Evolutionary conservation across 345 rosid species (phyloP), one percentile per base, ranked within the genome.

Genomic region (Salix viminalis): DNA sequence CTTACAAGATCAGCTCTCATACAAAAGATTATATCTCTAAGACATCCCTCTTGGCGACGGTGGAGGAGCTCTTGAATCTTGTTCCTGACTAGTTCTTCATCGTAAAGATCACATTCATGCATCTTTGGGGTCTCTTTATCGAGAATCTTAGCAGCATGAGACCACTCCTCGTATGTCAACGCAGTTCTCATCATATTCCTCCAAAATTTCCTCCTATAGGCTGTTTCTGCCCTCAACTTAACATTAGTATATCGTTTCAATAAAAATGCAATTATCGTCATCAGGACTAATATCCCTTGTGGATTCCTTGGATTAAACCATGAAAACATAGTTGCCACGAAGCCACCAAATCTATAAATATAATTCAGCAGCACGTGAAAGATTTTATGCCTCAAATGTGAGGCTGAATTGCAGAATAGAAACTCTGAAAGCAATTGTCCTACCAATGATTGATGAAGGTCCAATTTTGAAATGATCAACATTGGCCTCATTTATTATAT

Each of bases 281-380:
- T 96, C 85, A 96, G 88, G 0, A 95, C 98, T 69, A 93, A 80
- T 86, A 96, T 96, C 80, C 99, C 97, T 79, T 92, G 98, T 2
- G 99, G 98, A 74, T 96, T 96, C 72, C 94, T 85, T 0, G 99
- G 98, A 83, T 96, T 97, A 76, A 96, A 84, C 99, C 99, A 96
- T 28, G 94, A 89, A 26, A 91, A 68, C 73, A 91, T 65, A 23
- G 94, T 87, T 4, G 84, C 84, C 6, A 89, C 54, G 16, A 76
- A 32, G 13, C 80, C 77, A 90, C 77, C 86, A 70, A 82, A 79
- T 67, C 90, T 87, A 81, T 71, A 76, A 56, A 83, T 69, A 79
- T 82, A 89, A 72, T 70, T 76, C 74, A 86, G 28, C 70, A 93
- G 58, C 23, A 86, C 75, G 4, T 75, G 87, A 71, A 82, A 83